phyloP scores from a whole-genome alignment of 352 stramenopile genomes.

The Pythium inflatum region DNA sequence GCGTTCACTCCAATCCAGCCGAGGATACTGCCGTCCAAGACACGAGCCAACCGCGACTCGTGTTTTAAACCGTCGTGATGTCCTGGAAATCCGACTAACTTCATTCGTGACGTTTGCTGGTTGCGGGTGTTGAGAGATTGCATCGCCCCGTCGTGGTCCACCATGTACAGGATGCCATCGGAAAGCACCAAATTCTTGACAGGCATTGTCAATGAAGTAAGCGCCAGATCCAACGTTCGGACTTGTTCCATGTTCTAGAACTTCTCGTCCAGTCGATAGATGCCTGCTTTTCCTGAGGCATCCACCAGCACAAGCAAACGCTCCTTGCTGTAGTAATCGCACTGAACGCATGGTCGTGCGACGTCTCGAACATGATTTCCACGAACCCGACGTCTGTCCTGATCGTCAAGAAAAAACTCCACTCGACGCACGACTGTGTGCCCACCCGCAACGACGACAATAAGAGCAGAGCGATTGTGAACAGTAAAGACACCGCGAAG shows the following conservation, averaged over 20 bases:
- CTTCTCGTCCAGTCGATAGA: conserved; percentile 16
- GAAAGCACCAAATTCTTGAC: conserved; percentile 1
- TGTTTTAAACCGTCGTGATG: neutral
- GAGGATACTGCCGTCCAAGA: neutral
- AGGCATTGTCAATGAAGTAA: neutral
- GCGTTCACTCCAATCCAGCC: neutral
- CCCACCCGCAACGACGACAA: neutral
- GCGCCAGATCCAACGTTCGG: conserved; percentile 3
- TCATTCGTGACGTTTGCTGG: conserved; percentile 19
- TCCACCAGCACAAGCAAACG: neutral
- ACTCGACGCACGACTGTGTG: neutral
- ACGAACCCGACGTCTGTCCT: neutral
- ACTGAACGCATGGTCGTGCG: neutral
- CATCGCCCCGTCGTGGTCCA: neutral
- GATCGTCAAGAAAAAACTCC: neutral
- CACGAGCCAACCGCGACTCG: neutral
- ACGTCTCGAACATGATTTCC: neutral
- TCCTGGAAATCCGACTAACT: neutral
- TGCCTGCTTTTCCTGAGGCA: neutral
- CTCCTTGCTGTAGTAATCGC: conserved; percentile 17
- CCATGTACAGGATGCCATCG: conserved; percentile 12
- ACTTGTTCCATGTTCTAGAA: conserved; percentile 12
- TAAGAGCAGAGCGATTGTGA: neutral
- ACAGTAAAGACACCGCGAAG: neutral
- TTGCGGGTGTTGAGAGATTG: conserved; percentile 17